Evolutionary conservation across 768 basidiomycete species (phyloP).

Genomic region (Vararia minispora): DNA sequence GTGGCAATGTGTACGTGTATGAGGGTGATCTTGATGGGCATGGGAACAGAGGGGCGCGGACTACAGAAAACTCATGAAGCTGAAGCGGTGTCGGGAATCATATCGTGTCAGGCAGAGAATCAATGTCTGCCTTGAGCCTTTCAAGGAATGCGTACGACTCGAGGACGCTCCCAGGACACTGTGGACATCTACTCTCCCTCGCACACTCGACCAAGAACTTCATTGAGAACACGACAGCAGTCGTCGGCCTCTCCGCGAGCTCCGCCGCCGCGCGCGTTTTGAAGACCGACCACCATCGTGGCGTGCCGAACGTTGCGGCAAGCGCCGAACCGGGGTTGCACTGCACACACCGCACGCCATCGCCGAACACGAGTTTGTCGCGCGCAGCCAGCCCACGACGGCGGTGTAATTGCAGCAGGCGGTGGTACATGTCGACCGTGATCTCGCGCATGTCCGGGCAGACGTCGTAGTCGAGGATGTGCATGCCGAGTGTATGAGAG

Average conservation of each 20-base stretch:
- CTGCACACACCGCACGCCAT: slow-evolving; percentile 52
- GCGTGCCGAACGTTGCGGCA: slow-evolving; percentile 34
- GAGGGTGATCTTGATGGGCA: too few relatives aligned
- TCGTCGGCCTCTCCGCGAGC: slow-evolving; percentile 41
- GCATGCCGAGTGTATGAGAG: slow-evolving; percentile 37
- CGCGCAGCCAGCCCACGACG: slow-evolving; percentile 38
- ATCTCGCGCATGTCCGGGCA: slow-evolving; percentile 56
- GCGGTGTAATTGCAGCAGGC: slow-evolving; percentile 49
- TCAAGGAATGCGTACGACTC: slow-evolving; percentile 47
- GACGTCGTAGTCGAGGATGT: slow-evolving; percentile 45
- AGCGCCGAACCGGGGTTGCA: slow-evolving; percentile 50
- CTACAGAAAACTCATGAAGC: too few relatives aligned
- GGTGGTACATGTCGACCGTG: slow-evolving; percentile 57
- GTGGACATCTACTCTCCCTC: slow-evolving; percentile 38
- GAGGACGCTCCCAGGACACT: slow-evolving; percentile 59
- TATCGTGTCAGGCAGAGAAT: slow-evolving; percentile 35
- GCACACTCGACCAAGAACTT: slow-evolving; percentile 45
- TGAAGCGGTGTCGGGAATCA: slow-evolving; percentile 20
- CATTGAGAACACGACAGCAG: slow-evolving; percentile 49
- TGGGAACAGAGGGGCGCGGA: too few relatives aligned
- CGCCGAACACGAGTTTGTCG: slow-evolving; percentile 32
- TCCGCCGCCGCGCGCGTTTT: slow-evolving; percentile 47
- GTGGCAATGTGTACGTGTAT: too few relatives aligned
- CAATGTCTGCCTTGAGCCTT: slow-evolving; percentile 44
- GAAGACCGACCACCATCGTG: slow-evolving; percentile 64